Evolutionary conservation across 2,329 filamentous ascomycete genomes (phyloP).

Genomic region (Beauveria pseudobassiana): DNA sequence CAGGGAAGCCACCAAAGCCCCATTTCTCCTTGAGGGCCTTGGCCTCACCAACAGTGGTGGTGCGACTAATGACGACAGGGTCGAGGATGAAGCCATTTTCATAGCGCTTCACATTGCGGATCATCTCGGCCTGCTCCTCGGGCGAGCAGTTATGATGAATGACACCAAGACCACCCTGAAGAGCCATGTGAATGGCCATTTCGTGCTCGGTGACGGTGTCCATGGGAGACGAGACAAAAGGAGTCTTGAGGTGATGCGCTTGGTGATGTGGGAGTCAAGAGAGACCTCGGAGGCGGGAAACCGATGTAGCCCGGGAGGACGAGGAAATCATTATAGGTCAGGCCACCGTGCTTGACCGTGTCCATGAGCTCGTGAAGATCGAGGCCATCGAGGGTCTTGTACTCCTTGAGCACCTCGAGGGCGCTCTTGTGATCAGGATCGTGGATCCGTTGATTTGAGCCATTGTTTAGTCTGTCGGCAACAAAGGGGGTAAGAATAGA

Average conservation of each 20-base stretch:
- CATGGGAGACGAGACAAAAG: slow-evolving; percentile 97
- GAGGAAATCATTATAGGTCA: slow-evolving; percentile 99
- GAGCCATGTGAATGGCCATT: slow-evolving; percentile 97
- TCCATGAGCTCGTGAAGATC: slow-evolving; percentile 81
- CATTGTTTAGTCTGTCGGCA: slow-evolving; percentile 47
- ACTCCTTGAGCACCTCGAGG: slow-evolving; percentile 74
- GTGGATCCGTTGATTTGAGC: slow-evolving; percentile 50
- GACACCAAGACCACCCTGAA: slow-evolving; percentile 82
- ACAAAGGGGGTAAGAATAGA: slow-evolving; percentile 17
- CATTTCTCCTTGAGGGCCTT: slow-evolving; percentile 93
- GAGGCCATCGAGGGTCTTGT: slow-evolving; percentile 76
- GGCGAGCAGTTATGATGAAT: slow-evolving; percentile 99
- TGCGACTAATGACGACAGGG: slow-evolving; percentile 81
- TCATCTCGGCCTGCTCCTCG: slow-evolving; percentile 96
- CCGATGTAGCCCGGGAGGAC: slow-evolving; percentile 96
- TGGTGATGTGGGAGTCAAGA: slow-evolving; percentile 88
- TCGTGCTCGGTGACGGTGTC: slow-evolving; percentile 99
- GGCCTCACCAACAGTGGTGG: slow-evolving; percentile 84
- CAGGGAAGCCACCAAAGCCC: slow-evolving; percentile 97
- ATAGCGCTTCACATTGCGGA: slow-evolving; percentile 97
- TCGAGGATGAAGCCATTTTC: slow-evolving; percentile 99
- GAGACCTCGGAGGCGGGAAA: slow-evolving; percentile 84
- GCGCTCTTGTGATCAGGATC: slow-evolving; percentile 66
- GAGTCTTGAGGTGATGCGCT: slow-evolving; percentile 95
- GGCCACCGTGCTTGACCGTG: slow-evolving; percentile 81